Conservation (phyloP, 2,329 filamentous ascomycete genomes). For the Talaromyces islandicus region DNA sequence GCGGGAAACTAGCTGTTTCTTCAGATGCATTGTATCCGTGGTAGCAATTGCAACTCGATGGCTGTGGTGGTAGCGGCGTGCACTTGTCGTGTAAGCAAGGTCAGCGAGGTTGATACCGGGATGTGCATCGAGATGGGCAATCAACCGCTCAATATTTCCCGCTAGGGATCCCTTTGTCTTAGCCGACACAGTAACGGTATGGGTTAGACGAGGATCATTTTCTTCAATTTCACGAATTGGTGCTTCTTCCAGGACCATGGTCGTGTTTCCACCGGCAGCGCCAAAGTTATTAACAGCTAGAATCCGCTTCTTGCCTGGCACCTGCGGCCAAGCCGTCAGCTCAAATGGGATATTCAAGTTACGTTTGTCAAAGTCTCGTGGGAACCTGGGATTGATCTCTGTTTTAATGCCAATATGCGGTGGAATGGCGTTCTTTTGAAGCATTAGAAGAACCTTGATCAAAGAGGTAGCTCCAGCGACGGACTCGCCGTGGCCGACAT, state of each 20-base stretch:
- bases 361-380: slow-evolving; percentile 36
- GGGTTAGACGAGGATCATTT: slow-evolving; percentile 47
- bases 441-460: slow-evolving; percentile 32
- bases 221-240: slow-evolving; percentile 25
- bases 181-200: slow-evolving; percentile 52
- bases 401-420: slow-evolving; percentile 32
- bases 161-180: slow-evolving; percentile 42
- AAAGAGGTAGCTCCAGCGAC: slow-evolving; percentile 30
- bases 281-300: slow-evolving; percentile 61
- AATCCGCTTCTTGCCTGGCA: slow-evolving; percentile 25
- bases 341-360: slow-evolving; percentile 44
- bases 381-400: slow-evolving; percentile 42
- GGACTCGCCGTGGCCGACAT: slow-evolving; percentile 58
- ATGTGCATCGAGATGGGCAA: slow-evolving; percentile 1
- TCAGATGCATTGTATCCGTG: slow-evolving; percentile 14
- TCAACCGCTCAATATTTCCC: slow-evolving; percentile 40
- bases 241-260: slow-evolving; percentile 34
- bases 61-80: slow-evolving; percentile 42
- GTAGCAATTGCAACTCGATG: slow-evolving; percentile 18
- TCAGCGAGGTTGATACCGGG: slow-evolving; percentile 44
- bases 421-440: slow-evolving; percentile 28
- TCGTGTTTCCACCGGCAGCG: slow-evolving; percentile 64
- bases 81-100: slow-evolving; percentile 63
- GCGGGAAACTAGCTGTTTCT: slow-evolving; percentile 6
- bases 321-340: slow-evolving; percentile 31